Evolutionary conservation across 2,329 filamentous ascomycete genomes (phyloP).

Genomic region (Lasiodiplodia sp.): DNA sequence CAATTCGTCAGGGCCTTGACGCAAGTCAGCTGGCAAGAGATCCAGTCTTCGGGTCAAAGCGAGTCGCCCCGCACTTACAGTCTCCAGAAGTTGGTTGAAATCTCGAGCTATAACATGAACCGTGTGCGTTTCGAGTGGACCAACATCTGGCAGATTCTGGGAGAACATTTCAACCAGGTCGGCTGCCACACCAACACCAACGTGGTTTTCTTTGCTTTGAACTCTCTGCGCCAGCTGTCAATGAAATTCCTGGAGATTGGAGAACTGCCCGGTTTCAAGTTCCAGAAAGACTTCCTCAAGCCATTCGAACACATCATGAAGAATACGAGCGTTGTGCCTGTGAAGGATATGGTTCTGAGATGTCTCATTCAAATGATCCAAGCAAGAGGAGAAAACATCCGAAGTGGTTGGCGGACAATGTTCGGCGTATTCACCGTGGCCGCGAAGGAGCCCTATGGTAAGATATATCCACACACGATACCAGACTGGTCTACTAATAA

Average conservation of each 20-base stretch:
- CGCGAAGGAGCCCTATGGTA: slow-evolving; percentile 83
- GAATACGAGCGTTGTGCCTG: slow-evolving; percentile 87
- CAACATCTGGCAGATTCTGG: slow-evolving; percentile 96
- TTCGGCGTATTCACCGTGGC: slow-evolving; percentile 98
- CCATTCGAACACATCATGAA: slow-evolving; percentile 97
- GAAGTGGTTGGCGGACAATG: slow-evolving; percentile 99
- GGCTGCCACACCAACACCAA: slow-evolving; percentile 96
- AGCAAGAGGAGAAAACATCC: slow-evolving; percentile 93
- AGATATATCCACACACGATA: slow-evolving; percentile 35
- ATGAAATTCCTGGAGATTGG: slow-evolving; percentile 99
- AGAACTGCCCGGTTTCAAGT: slow-evolving; percentile 97
- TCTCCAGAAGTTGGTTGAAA: slow-evolving; percentile 96
- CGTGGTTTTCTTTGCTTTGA: slow-evolving; percentile 96
- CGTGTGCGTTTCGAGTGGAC: slow-evolving; percentile 98
- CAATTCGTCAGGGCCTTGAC: slow-evolving; percentile 92
- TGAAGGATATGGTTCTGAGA: slow-evolving; percentile 96
- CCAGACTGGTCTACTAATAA: slow-evolving; percentile 32
- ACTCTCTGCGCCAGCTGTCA: slow-evolving; percentile 91
- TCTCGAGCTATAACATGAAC: slow-evolving; percentile 99
- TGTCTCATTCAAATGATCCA: slow-evolving; percentile 99
- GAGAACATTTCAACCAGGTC: slow-evolving; percentile 97
- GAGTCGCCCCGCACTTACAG: slow-evolving; percentile 97
- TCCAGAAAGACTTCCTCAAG: slow-evolving; percentile 98
- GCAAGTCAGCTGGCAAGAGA: slow-evolving; percentile 98
- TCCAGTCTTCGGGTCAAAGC: slow-evolving; percentile 94